Evolutionary conservation across 257 asterid genomes (phyloP).

Genomic region (Salvia miltiorrhiza): DNA sequence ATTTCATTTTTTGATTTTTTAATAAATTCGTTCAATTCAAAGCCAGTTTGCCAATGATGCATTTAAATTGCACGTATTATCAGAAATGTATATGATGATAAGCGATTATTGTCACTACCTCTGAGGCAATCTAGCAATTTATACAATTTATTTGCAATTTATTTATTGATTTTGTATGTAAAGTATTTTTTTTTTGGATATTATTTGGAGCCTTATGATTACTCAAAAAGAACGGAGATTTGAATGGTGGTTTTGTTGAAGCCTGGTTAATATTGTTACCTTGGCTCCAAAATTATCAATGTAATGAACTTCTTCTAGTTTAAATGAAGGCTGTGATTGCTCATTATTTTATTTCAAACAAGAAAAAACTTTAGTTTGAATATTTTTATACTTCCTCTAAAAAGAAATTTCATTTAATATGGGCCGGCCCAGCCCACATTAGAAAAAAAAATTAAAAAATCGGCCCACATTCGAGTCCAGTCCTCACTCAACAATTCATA

Average conservation of each 20-base stretch:
- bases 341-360: too few species aligned
- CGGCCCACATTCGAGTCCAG: too few species aligned
- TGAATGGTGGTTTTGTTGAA: slow-evolving; percentile 37
- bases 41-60: slow-evolving; percentile 39
- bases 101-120: slow-evolving; percentile 46
- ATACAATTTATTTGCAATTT: too few species aligned
- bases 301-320: slow-evolving; percentile 14
- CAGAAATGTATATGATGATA: slow-evolving; percentile 37
- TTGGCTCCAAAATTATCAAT: slow-evolving; percentile 35
- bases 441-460: too few species aligned
- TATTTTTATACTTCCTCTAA: too few species aligned
- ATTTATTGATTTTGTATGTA: too few species aligned
- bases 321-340: slow-evolving; percentile 29
- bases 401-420: too few species aligned
- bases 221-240: slow-evolving; percentile 45
- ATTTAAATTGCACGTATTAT: slow-evolving; percentile 25
- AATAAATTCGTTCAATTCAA: too few species aligned
- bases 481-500: too few species aligned
- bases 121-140: slow-evolving; percentile 33
- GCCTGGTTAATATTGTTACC: slow-evolving; percentile 13
- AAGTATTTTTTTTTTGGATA: background rate
- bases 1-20: too few species aligned
- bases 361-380: too few species aligned
- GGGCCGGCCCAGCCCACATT: too few species aligned
- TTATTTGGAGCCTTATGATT: slow-evolving; percentile 35